Evolutionary conservation across 768 basidiomycete species (phyloP), one percentile per base, ranked within the genome.

Genomic region (Agrocybe chaxingu): DNA sequence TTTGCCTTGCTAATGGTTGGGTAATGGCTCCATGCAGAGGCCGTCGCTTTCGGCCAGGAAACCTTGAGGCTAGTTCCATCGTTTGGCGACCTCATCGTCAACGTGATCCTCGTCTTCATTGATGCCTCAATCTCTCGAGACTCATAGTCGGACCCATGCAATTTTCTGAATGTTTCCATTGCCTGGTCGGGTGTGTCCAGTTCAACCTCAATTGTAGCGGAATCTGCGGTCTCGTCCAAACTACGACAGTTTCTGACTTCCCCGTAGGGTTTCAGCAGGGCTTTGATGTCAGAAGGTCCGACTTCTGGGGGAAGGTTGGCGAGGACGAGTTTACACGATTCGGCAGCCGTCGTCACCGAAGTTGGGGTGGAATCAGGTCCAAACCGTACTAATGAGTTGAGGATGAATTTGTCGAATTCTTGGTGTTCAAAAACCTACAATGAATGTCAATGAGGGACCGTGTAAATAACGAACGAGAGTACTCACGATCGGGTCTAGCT

Each of bases 11-110:
- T 62, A 34, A 79, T 62, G 2, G 68, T 68, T 4, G 62, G 19
- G 57, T 80, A 84, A 52, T 72, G 71, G 16, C 68, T 69, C 74
- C 77, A 83, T 4, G 74, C 79, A 7, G 63, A 63, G 24, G 62
- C 56, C 45, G 62, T 65, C 0, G 80, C 73, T 8, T 73, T 67
- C 34, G 70, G 71, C 77, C 79, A 81, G 24, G 62, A 66, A 4
- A 82, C 45, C 51, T 70, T 74, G 48, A 78, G 33, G 19, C 40
- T 41, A 8, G 52, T 32, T 60, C 50, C 50, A 10, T 57, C 51
- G 16, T 45, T 33, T n/a, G 54, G 49, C 8, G 18, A 48, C 30
- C 52, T 49, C 4, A 46, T 52, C 8, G 49, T 53, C 6, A 52
- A 48, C 47, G 45, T 51, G 52, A 54, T 52, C 7, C 56, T 50